Percentiles rank a stretch among this genome's conserved stretches.
Evolutionary conservation across 805 yeast species (phyloP).

Genomic region (Hanseniaspora hatyaiensis): DNA sequence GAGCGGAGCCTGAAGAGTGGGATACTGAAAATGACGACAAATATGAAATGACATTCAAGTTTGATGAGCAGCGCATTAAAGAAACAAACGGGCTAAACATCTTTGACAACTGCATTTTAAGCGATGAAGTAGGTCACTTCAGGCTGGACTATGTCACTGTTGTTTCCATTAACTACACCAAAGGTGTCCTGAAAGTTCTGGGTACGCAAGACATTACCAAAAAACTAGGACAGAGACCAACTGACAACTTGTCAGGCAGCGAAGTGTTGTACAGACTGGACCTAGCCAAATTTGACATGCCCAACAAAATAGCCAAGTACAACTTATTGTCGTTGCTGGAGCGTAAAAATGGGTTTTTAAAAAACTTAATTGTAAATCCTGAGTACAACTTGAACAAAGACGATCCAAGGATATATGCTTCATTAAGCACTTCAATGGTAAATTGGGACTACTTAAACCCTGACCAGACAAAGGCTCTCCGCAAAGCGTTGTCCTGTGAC

Average conservation of each 20-base stretch:
- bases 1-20: conserved; percentile 50
- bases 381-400: conserved; percentile 5
- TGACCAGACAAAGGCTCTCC: conserved; percentile 64
- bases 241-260: background rate
- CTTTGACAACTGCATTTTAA: conserved; percentile 57
- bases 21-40: conserved; percentile 34
- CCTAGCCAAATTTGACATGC: conserved; percentile 63
- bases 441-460: conserved; percentile 38
- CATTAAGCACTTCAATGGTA: conserved; percentile 11
- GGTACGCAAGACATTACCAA: conserved; percentile 20
- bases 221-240: conserved; percentile 18
- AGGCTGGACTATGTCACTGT: conserved; percentile 58
- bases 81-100: conserved; percentile 38
- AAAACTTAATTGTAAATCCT: conserved; percentile 3
- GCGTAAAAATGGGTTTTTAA: background rate
- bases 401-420: conserved; percentile 15
- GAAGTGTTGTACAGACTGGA: conserved; percentile 51
- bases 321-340: conserved; percentile 62
- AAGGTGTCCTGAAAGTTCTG: conserved; percentile 40
- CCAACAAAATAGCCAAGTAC: conserved; percentile 63
- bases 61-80: background rate
- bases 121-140: conserved; percentile 72
- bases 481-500: conserved; percentile 47
- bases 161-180: conserved; percentile 36
- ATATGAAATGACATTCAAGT: background rate